Conservation (phyloP, 2,329 filamentous ascomycete species). For the Aspergillus sp. region DNA sequence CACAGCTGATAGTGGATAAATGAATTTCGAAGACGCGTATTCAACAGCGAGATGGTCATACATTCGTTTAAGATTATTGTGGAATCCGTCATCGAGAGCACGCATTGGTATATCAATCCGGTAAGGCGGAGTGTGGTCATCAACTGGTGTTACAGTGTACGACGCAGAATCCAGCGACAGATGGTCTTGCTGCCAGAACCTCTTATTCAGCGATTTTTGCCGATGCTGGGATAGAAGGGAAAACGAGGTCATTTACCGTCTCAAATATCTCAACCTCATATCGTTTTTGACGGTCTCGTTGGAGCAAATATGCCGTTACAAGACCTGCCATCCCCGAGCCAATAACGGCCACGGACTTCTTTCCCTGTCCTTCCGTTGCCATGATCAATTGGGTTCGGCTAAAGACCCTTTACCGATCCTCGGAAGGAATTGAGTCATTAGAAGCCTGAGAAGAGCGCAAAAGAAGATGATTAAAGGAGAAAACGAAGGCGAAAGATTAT, state of each 20-base stretch:
- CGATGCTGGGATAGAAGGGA: neutral
- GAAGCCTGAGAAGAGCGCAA: no score
- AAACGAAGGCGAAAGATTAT: no score
- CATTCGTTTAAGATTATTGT: conserved; percentile 48
- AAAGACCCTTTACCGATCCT: no score
- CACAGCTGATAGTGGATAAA: conserved; percentile 45
- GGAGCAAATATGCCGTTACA: conserved; percentile 39
- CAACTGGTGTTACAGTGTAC: neutral
- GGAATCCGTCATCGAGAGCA: conserved; percentile 46
- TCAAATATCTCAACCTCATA: conserved; percentile 42
- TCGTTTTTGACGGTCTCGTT: conserved; percentile 31
- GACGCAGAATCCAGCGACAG: conserved; percentile 4
- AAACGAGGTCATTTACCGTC: conserved; percentile 24
- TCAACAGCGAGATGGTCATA: conserved; percentile 47
- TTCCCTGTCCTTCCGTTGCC: neutral
- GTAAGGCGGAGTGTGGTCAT: conserved; percentile 11
- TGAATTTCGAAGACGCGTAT: conserved; percentile 45
- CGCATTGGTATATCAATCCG: conserved; percentile 47
- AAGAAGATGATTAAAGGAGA: no score
- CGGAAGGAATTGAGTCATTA: no score
- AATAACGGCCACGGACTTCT: conserved; percentile 36
- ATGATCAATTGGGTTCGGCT: no score
- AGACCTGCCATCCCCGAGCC: conserved; percentile 45
- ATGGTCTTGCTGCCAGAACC: conserved; percentile 1
- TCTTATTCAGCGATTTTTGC: neutral